Conservation (phyloP, 495 filamentous ascomycete species). For the Xylaria acuta region DNA sequence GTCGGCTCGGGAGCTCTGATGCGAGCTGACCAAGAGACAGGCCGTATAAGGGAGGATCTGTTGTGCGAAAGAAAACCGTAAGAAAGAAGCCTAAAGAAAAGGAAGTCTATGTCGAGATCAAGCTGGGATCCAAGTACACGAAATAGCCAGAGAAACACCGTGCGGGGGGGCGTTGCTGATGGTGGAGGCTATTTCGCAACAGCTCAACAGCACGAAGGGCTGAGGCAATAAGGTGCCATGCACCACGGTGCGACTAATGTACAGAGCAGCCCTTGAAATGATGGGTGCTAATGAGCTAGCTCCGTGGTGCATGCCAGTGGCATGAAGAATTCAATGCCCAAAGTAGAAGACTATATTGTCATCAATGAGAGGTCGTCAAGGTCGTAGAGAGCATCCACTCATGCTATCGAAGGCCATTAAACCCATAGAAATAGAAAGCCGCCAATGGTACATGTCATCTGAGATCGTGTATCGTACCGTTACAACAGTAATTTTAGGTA, state of each 20-base stretch:
- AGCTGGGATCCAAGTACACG: constrained; percentile 35
- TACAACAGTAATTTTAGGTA: constrained; percentile 34
- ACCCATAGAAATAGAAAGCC: constrained; percentile 34
- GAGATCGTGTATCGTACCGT: constrained; percentile 44
- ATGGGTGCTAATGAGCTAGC: constrained; percentile 28
- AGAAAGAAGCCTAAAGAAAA: constrained; percentile 21
- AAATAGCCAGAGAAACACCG: constrained; percentile 28
- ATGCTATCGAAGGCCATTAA: constrained; percentile 32
- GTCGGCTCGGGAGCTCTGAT: not conserved
- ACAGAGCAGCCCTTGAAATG: constrained; percentile 34
- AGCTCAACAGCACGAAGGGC: constrained; percentile 19
- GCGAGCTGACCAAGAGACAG: constrained; percentile 12
- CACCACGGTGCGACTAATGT: constrained; percentile 39
- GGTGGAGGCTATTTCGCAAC: constrained; percentile 22
- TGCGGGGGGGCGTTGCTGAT: constrained; percentile 22
- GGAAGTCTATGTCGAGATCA: constrained; percentile 36
- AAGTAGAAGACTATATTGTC: constrained; percentile 30
- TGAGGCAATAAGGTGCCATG: constrained; percentile 21
- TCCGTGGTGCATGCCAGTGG: constrained; percentile 30
- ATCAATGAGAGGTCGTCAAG: constrained; percentile 38
- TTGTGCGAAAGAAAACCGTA: constrained; percentile 28
- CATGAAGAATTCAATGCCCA: constrained; percentile 38
- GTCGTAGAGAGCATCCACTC: constrained; percentile 41
- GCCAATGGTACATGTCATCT: constrained; percentile 32
- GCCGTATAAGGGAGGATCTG: constrained; percentile 4